Base-by-base conservation (phyloP, 371 early-diverging fungal genomes). In the Mortierella sp. region DNA sequence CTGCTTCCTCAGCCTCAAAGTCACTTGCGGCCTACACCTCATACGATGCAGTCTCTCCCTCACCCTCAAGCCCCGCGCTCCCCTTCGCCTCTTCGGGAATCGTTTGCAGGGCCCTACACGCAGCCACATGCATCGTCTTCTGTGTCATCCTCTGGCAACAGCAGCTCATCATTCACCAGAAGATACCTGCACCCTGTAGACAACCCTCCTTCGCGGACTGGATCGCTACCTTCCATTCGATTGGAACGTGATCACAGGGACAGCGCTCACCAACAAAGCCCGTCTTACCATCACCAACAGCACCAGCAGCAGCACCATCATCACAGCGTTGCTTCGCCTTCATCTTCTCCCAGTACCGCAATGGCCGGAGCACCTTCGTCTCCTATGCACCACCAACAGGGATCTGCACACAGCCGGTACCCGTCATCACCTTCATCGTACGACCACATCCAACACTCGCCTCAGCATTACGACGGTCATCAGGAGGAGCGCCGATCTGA, bases 71-170 rank as follows among this genome's bases (percentile, higher is more conserved):
- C 71, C 4, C 73, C 76, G 1, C 78, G 86, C 19, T 81, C 86
- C 11, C 86, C 86, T 9, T 85, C 86, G n/a, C 86, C 86, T n/a
- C 73, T 85, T n/a, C 79, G 86, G 0, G 86, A 85, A 46, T 80
- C 84, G 3, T 78, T 57, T 72, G 73, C 75, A 19, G 69, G 46
- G 21, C 79, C 72, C 16, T 79, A 81, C 37, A 50, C 75, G 16
- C 78, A 73, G 26, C 44, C 77, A 11, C 54, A 31, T 14, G 5
- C 64, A 37, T 37, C 64, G 19, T 64, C 64, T 2, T 61, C 64
- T 6, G 21, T 72, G 44, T 48, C 76, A 24, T 55, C n/a, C 19
- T 51, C 71, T 69, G 67, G 40, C 26, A 67, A 48, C 67, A 72
- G 34, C 48, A 53, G 69, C 11, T 43, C 85, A 1, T 48, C 85